These are phyloP conservation scores for Cytospora piceae DNA, from an alignment of 2,329 filamentous ascomycete species.

Conservation along the genomic window DNA sequence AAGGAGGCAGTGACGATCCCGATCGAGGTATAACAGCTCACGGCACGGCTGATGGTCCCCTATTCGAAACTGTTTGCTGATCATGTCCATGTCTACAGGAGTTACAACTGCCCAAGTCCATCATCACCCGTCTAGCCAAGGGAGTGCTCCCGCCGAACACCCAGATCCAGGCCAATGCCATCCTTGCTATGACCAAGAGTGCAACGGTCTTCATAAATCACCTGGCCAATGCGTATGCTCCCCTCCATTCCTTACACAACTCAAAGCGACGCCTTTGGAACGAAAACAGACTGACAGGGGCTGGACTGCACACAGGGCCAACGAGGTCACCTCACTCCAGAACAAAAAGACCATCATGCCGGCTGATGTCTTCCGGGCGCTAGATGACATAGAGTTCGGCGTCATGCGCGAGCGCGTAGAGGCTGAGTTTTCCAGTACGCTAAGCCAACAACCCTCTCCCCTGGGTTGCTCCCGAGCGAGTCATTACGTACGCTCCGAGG, in stretches of 20 bases:
- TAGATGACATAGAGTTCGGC: conserved; percentile 77
- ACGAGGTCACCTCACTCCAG: conserved; percentile 67
- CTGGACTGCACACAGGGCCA: conserved; percentile 58
- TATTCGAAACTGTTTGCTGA: background rate
- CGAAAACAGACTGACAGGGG: conserved; percentile 4
- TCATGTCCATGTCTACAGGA: conserved; percentile 53
- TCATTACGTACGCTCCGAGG: background rate
- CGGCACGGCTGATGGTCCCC: background rate
- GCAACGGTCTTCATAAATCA: conserved; percentile 85
- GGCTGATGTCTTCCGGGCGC: conserved; percentile 73
- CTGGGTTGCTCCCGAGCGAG: background rate
- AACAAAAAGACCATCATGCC: conserved; percentile 80
- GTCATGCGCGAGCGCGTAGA: conserved; percentile 71
- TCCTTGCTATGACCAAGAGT: conserved; percentile 78
- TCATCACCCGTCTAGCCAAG: conserved; percentile 79
- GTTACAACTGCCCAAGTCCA: conserved; percentile 77
- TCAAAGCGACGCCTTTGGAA: background rate
- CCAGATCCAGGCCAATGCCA: conserved; percentile 81
- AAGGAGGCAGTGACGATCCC: conserved; percentile 54
- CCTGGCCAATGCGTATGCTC: conserved; percentile 70
- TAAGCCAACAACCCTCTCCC: conserved; percentile 1
- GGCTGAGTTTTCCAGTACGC: conserved; percentile 74
- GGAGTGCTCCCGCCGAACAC: conserved; percentile 79
- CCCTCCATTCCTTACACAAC: background rate
- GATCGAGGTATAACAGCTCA: conserved; percentile 53